phyloP scores from a whole-genome alignment of 2,329 filamentous ascomycete species.

The Neospermospora avenae region DNA sequence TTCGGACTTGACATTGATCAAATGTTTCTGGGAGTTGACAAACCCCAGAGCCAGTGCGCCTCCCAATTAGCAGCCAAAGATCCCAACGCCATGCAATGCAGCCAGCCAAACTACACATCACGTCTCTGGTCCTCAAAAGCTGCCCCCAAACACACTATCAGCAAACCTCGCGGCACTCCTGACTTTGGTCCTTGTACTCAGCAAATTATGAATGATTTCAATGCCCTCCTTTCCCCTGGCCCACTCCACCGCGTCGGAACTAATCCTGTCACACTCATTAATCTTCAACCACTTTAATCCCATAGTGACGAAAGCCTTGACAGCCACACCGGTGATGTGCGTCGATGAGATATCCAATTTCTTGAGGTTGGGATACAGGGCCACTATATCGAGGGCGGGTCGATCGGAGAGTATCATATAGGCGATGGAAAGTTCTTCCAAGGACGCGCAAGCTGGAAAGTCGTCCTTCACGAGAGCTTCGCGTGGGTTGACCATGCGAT shows the following conservation, averaged over 20 bases:
- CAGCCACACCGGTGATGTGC: conserved; percentile 34
- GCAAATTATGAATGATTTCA: conserved; percentile 18
- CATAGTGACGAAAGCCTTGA: conserved; percentile 33
- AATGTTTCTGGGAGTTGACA: background rate
- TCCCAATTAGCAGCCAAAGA: background rate
- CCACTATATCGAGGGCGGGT: conserved; percentile 20
- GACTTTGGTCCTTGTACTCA: background rate
- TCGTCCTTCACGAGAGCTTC: conserved; percentile 12
- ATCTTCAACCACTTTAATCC: conserved; percentile 31
- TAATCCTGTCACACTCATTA: conserved; percentile 26
- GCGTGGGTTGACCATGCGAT: conserved; percentile 8
- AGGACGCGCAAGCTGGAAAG: conserved; percentile 25
- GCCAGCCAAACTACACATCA: background rate
- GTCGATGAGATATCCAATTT: conserved; percentile 30
- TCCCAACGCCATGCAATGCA: background rate
- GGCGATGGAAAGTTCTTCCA: conserved; percentile 27
- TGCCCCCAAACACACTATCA: conserved; percentile 6
- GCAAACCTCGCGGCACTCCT: background rate
- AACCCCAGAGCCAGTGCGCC: background rate
- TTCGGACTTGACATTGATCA: background rate
- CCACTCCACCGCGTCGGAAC: conserved; percentile 35
- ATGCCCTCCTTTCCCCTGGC: conserved; percentile 32
- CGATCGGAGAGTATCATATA: conserved; percentile 19
- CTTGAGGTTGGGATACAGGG: conserved; percentile 28
- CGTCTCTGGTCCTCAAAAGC: background rate